Conservation (phyloP, 202 grass and related monocot species). For the Tripidium arundinaceum region DNA sequence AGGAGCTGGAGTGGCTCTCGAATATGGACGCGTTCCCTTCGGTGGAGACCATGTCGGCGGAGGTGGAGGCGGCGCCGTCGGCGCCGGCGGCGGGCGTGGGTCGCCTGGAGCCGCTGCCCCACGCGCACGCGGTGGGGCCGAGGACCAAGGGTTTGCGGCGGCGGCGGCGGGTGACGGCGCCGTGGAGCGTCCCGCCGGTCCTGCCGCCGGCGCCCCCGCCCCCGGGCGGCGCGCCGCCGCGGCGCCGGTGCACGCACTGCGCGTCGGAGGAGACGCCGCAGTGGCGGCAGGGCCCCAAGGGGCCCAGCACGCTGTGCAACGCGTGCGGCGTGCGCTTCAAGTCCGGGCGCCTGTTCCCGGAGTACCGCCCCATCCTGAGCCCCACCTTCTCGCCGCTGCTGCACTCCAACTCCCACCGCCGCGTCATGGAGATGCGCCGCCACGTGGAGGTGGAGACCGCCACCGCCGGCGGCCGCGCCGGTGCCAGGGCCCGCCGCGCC, state of each 20-base stretch:
- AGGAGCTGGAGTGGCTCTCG: conserved; percentile 88
- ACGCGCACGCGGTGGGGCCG: conserved; percentile 27
- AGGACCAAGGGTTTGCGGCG: conserved; percentile 38
- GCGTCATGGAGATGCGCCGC: conserved; percentile 81
- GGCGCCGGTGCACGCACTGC: conserved; percentile 89
- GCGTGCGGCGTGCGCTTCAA: conserved; percentile 92
- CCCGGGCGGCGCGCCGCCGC: conserved; percentile 29
- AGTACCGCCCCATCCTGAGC: conserved; percentile 88
- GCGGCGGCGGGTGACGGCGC: conserved; percentile 37
- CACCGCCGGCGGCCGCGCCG: not conserved
- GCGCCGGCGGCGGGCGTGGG: conserved; percentile 28
- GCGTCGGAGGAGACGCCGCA: conserved; percentile 97
- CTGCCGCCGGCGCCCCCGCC: conserved; percentile 18
- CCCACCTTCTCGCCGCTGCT: conserved; percentile 81
- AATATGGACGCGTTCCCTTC: conserved; percentile 86
- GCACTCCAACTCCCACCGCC: conserved; percentile 99
- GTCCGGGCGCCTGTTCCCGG: conserved; percentile 79
- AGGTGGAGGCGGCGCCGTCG: conserved; percentile 29
- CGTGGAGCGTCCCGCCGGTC: conserved; percentile 37
- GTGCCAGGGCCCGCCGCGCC: conserved; percentile 24
- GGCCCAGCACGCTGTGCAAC: conserved; percentile 95
- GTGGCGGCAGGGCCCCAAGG: conserved; percentile 80
- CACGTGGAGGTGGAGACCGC: conserved; percentile 34
- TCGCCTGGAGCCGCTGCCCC: not conserved
- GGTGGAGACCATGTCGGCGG: conserved; percentile 52